Percentiles rank a stretch among this genome's conserved stretches.
Evolutionary conservation across 202 grass and related monocot species (phyloP).

Genomic region (Brachypodium distachyon): DNA sequence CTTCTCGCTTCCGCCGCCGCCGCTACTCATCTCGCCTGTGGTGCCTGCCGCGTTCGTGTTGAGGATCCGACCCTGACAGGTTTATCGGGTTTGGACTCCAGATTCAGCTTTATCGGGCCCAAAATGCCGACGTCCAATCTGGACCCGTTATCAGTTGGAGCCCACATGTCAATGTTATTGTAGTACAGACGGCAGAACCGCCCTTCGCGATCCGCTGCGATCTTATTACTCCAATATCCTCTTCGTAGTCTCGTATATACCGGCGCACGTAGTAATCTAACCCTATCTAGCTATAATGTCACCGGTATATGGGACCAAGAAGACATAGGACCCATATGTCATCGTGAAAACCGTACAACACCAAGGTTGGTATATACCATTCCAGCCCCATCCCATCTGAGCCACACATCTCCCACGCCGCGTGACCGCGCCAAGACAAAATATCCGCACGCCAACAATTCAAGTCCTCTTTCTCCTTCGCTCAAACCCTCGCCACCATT

Average conservation of each 20-base stretch:
- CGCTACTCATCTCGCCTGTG: slow-evolving; percentile 60
- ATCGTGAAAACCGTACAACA: too few relatives aligned
- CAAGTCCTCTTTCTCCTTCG: background rate
- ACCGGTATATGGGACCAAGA: background rate
- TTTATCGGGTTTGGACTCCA: background rate
- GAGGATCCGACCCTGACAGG: background rate
- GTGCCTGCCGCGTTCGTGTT: too few relatives aligned
- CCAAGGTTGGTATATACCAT: too few relatives aligned
- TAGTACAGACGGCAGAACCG: background rate
- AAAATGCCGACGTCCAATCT: background rate
- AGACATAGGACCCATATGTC: background rate
- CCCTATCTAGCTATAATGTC: too few relatives aligned
- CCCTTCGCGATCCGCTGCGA: background rate
- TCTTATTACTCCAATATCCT: background rate
- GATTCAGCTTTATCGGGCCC: background rate
- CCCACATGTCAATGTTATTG: background rate
- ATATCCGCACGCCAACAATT: background rate
- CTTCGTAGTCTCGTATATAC: too few relatives aligned
- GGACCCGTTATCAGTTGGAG: background rate
- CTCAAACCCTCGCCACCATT: slow-evolving; percentile 20
- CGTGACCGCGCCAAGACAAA: background rate
- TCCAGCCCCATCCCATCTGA: background rate
- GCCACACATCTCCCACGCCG: slow-evolving; percentile 20
- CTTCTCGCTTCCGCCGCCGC: slow-evolving; percentile 51
- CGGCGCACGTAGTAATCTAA: too few relatives aligned